phyloP scores from a whole-genome alignment of 2,329 filamentous ascomycete species.

The Orbilia brochopaga region DNA sequence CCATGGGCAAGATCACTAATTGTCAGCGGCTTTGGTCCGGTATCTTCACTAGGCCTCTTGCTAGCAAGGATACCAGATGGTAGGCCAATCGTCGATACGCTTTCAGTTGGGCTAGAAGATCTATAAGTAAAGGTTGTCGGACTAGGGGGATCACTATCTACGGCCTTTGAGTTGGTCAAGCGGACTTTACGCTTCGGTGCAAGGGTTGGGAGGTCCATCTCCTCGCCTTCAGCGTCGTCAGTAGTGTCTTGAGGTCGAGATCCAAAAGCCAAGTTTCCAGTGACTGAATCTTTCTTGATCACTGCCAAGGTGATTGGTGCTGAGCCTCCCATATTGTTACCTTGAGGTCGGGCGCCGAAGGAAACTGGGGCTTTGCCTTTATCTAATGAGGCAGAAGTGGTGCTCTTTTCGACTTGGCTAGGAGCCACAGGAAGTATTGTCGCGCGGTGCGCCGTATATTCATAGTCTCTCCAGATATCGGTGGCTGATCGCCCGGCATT shows the following conservation, averaged over 20 bases:
- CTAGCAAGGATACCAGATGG: neutral
- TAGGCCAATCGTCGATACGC: neutral
- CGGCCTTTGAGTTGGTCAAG: neutral
- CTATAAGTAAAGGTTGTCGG: neutral
- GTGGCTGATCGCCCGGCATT: constrained; percentile 21
- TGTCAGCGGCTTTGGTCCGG: neutral
- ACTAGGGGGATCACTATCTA: neutral
- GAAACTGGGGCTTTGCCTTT: neutral
- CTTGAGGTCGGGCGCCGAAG: constrained; percentile 5
- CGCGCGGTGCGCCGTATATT: constrained; percentile 6
- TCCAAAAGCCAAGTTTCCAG: constrained; percentile 12
- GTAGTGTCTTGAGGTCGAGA: constrained; percentile 20
- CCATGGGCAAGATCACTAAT: constrained; percentile 1
- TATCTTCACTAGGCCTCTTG: neutral
- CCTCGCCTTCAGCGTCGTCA: constrained; percentile 14
- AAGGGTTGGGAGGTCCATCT: constrained; percentile 21
- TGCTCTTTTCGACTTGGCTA: neutral
- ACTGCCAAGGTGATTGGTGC: neutral
- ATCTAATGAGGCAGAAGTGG: neutral
- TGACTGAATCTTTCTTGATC: neutral
- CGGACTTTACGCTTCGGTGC: constrained; percentile 37
- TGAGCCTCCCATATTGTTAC: neutral
- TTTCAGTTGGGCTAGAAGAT: neutral
- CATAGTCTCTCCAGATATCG: constrained; percentile 37
- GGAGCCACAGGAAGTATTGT: neutral